A percentile compares a stretch with the other conserved stretches of the same genome.
Conservation (phyloP, 805 yeast genomes). For the Pichia insulana region DNA sequence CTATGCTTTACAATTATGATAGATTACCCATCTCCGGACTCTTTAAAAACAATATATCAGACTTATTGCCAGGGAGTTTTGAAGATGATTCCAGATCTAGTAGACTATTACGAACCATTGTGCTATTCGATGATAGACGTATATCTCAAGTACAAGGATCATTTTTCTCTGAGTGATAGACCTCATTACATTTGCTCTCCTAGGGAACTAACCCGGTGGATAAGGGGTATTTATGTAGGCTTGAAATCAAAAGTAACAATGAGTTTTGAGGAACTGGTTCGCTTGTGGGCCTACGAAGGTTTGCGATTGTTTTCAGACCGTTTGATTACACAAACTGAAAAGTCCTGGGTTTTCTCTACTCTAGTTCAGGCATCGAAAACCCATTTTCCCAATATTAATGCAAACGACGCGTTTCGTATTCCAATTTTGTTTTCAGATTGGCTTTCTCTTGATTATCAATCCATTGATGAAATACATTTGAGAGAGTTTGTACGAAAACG, state of each 20-base stretch:
- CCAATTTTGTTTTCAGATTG: constrained; percentile 70
- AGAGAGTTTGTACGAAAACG: constrained; percentile 52
- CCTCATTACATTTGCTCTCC: constrained; percentile 77
- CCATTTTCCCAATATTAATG: constrained; percentile 41
- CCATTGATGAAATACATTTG: constrained; percentile 43
- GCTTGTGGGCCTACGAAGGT: constrained; percentile 79
- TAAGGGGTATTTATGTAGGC: constrained; percentile 53
- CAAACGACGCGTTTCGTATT: constrained; percentile 26
- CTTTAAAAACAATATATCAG: constrained; percentile 60
- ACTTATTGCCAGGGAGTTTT: constrained; percentile 49
- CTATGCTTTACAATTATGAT: constrained; percentile 61
- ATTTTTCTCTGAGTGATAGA: constrained; percentile 32
- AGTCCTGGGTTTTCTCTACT: constrained; percentile 38
- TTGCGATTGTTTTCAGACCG: constrained; percentile 71
- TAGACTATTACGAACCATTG: constrained; percentile 43
- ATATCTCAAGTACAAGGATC: constrained; percentile 36
- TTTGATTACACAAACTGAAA: constrained; percentile 40
- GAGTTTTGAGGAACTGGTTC: constrained; percentile 36
- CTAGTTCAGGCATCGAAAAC: constrained; percentile 25
- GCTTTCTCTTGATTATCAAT: constrained; percentile 55
- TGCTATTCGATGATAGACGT: constrained; percentile 61
- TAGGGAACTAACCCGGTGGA: constrained; percentile 85
- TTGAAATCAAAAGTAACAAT: constrained; percentile 20
- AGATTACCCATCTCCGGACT: constrained; percentile 62
- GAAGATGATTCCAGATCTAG: constrained; percentile 49